Base-by-base conservation (phyloP, 2,329 filamentous ascomycete genomes). In the Pseudogymnoascus sp. region DNA sequence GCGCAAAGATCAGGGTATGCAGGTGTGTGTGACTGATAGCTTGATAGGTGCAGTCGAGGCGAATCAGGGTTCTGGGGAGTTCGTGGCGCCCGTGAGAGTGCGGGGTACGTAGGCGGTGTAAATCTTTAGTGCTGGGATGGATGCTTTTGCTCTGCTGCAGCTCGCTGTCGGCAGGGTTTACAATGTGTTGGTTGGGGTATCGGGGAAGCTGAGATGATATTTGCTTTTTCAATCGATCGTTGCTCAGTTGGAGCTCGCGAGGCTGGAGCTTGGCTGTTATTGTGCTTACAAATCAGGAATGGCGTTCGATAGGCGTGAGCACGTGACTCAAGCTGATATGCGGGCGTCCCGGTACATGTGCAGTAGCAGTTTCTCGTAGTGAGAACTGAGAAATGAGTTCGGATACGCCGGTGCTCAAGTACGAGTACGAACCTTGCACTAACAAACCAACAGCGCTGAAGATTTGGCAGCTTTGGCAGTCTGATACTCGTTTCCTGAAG, bases 101-200 rank as follows among this genome's bases (percentile, higher is more conserved):
- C 46, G 46, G 25, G 46, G 46, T 56, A 56, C 25, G 25, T n/a
- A 56, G 25, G 46, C 46, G 46, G 46, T 56, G 46, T 56, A 56
- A 34, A 56, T 56, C 46, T n/a, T 34, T 3, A n/a, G 23, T 28
- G 44, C 23, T 50, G 5, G 12, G 23, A 50, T 50, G 44, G 44
- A 50, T 50, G 25, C 25, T 53, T 53, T 53, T 31, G 46, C 46
- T 53, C 46, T 53, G 11, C 3, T 31, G 46, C 46, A 53, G 46
- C 46, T 31, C 14, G 7, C 8, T 10, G 46, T 18, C 11, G 7
- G 12, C 23, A 53, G 46, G 46, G 46, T 31, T 31, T 53, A 31
- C 2, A n/a, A 11, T 53, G 3, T 23, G 44, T 31, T 25, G 25
- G 25, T 31, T 18, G 25, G 23, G 14, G 25, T 56, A 56, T 56